A percentile compares a stretch with the other conserved stretches of the same genome.
These are phyloP conservation scores for Gossypium davidsonii DNA, from an alignment of 441 rosid genomes.

Conservation along the genomic window DNA sequence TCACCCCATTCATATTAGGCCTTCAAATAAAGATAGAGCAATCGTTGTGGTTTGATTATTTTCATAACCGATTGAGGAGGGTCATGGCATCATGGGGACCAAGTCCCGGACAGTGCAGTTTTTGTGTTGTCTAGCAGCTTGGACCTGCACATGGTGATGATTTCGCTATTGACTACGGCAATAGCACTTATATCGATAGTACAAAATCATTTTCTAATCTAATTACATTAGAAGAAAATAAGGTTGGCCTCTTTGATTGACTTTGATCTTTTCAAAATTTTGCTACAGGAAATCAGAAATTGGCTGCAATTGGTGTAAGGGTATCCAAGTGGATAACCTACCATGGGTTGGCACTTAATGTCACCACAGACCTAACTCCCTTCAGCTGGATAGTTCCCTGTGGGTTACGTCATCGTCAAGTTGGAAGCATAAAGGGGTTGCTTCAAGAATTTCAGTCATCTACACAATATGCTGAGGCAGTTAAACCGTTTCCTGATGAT, in stretches of 20 bases:
- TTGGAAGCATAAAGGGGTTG: constrained; percentile 60
- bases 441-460: constrained; percentile 21
- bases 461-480: background rate
- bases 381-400: constrained; percentile 75
- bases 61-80: background rate
- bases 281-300: constrained; percentile 54
- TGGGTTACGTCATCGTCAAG: constrained; percentile 57
- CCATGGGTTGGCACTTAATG: constrained; percentile 82
- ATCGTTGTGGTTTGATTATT: too few relatives aligned
- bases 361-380: constrained; percentile 67
- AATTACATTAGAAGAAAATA: background rate
- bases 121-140: background rate
- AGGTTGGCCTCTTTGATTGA: background rate
- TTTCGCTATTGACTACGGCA: background rate
- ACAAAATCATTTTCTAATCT: background rate
- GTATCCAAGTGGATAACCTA: constrained; percentile 75
- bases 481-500: constrained; percentile 19
- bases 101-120: background rate
- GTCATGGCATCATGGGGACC: background rate
- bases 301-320: constrained; percentile 75
- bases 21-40: too few relatives aligned
- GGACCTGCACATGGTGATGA: background rate
- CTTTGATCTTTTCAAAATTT: constrained; percentile 15
- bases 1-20: background rate
- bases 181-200: background rate